phyloP scores from a whole-genome alignment of 129 eudicot genomes.

The Flaveria trinervia region DNA sequence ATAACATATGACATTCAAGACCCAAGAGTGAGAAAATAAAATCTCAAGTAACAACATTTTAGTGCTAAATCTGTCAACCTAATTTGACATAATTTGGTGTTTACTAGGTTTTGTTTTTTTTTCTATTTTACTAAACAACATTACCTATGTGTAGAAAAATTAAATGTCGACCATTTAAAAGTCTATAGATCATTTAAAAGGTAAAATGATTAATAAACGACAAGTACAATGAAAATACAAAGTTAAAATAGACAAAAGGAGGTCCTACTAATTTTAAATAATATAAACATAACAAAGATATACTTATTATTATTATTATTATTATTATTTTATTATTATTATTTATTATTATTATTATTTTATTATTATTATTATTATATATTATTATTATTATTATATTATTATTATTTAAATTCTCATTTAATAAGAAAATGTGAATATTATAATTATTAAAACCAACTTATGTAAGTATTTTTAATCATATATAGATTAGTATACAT shows the following conservation, averaged over 20 bases:
- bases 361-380: neutral
- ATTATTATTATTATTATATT: neutral
- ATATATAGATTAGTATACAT: no score
- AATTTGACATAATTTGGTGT: neutral
- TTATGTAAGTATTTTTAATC: no score
- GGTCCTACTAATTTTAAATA: neutral
- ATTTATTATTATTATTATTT: neutral
- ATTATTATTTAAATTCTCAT: neutral
- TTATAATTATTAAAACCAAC: neutral
- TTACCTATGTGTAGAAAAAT: neutral
- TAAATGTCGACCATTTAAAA: neutral
- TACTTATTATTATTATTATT: neutral
- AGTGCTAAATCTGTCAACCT: no score
- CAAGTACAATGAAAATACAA: neutral
- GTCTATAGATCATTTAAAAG: neutral
- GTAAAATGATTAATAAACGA: conserved; percentile 2
- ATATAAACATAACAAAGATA: neutral
- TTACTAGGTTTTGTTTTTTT: neutral
- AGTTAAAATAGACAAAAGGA: neutral
- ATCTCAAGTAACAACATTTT: no score
- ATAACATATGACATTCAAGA: no score
- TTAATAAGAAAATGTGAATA: neutral
- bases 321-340: neutral
- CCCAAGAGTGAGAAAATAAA: no score
- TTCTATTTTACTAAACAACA: neutral